Base-by-base conservation (phyloP, 2,329 filamentous ascomycete species). In the Venturia pyrina region DNA sequence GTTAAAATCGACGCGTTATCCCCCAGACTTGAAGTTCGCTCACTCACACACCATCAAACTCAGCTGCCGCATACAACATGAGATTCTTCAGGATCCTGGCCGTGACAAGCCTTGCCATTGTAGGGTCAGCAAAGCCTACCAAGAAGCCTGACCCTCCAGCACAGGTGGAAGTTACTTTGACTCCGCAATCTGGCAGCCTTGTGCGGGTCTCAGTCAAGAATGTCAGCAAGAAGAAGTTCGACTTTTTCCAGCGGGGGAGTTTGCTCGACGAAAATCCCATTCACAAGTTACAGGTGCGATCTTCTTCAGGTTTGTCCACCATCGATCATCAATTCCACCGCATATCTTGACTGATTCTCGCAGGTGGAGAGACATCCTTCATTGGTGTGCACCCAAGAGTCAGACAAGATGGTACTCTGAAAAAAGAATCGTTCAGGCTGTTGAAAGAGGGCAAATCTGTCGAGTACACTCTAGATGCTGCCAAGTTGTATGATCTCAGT, bases 371-470 rank as follows among this genome's bases (percentile, higher is more conserved):
- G 34, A 5, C 62, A 21, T 48, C 37, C 3, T 65, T 65, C 34
- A 65, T 65, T 24, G 63, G 63, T 46, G 46, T 59, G 7, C 63
- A 44, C 48, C 37, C 63, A 10, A 40, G 63, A 56, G 46, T 65
- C 2, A 17, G 41, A 6, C 59, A 37, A 11, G 34, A 56, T 44
- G 63, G 44, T 15, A 65, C 21, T 5, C 46, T 65, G 1, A 28
- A 40, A 1, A 59, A 65, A 21, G 50, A 56, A 7, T 65, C 63
- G 3, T 59, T 65, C 48, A 41, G 37, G 19, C 21, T 21, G 13
- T 13, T 65, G n/a, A 59, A 59, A 43, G 37, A 48, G 3, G 44
- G 44, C n/a, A 56, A 65, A 34, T 28, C 63, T 15, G 40, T 41
- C 37, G 44, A 65, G 34, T 40, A 37, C 50, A 65, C 34, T 15